A percentile compares a stretch with the other conserved stretches of the same genome.
phyloP scores from a whole-genome alignment of 345 rosid species.

The Moricandia arvensis region DNA sequence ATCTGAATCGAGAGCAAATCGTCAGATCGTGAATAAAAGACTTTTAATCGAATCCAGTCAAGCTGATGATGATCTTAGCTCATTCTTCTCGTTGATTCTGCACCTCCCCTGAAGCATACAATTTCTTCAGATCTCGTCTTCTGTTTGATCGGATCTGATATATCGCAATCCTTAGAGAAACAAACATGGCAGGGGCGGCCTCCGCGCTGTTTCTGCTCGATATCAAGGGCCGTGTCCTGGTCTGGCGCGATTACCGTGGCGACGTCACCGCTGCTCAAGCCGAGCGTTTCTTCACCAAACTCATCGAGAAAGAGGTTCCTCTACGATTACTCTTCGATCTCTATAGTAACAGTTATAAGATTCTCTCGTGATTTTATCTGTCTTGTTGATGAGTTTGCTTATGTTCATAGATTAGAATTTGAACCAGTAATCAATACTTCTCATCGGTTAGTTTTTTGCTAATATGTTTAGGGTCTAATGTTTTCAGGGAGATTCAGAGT shows the following conservation, averaged over 20 bases:
- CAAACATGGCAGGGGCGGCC: slow-evolving; percentile 75
- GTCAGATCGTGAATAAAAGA: slow-evolving; percentile 34
- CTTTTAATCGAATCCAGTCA: slow-evolving; percentile 11
- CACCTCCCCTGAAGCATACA: slow-evolving; percentile 3
- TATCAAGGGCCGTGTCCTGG: slow-evolving; percentile 70
- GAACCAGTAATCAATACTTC: not conserved
- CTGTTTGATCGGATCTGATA: slow-evolving; percentile 35
- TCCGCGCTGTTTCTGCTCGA: slow-evolving; percentile 83
- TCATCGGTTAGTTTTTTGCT: too few relatives aligned
- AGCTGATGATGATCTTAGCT: not conserved
- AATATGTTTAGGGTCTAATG: too few relatives aligned
- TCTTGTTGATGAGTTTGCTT: not conserved
- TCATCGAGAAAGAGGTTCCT: slow-evolving; percentile 74
- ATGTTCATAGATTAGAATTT: not conserved
- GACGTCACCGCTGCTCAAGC: slow-evolving; percentile 74
- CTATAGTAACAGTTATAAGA: not conserved
- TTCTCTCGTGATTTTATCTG: not conserved
- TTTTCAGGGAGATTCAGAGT: slow-evolving; percentile 94
- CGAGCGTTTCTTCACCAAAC: slow-evolving; percentile 83
- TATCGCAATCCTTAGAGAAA: not conserved
- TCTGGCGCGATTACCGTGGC: slow-evolving; percentile 92
- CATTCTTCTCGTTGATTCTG: not conserved
- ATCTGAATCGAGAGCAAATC: slow-evolving; percentile 11
- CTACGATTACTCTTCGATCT: not conserved
- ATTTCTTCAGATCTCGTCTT: slow-evolving; percentile 30